Conservation (phyloP, 805 yeast genomes). For the Metschnikowia proteae region DNA sequence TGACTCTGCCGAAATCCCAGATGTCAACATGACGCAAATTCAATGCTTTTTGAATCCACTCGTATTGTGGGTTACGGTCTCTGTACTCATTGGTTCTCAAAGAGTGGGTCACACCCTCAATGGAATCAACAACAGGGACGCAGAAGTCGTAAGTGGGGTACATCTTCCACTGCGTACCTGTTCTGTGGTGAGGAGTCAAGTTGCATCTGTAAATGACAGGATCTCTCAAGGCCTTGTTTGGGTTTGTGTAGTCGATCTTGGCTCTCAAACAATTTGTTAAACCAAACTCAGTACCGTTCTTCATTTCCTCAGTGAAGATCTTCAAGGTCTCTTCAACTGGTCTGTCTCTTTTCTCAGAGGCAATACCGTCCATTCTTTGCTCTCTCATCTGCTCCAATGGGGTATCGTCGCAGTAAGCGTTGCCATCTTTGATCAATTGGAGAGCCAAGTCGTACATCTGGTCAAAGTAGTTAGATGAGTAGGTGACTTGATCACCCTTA, state of each 20-base stretch:
- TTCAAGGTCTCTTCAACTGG: constrained; percentile 86
- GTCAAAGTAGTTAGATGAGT: constrained; percentile 91
- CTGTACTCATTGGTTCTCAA: constrained; percentile 97
- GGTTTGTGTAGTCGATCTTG: constrained; percentile 85
- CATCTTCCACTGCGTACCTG: constrained; percentile 89
- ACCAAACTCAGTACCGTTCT: constrained; percentile 89
- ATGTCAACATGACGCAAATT: constrained; percentile 86
- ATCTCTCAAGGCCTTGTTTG: constrained; percentile 94
- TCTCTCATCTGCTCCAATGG: constrained; percentile 94
- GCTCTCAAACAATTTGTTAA: constrained; percentile 93
- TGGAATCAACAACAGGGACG: constrained; percentile 91
- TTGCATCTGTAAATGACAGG: constrained; percentile 98
- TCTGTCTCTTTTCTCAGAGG: constrained; percentile 89
- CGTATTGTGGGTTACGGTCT: constrained; percentile 97
- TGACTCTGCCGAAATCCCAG: constrained; percentile 98
- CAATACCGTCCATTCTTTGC: constrained; percentile 96
- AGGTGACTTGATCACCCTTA: constrained; percentile 84
- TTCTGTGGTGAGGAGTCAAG: constrained; percentile 96
- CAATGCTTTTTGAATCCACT: constrained; percentile 86
- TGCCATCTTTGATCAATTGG: constrained; percentile 87
- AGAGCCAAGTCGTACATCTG: constrained; percentile 85
- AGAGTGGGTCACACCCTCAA: constrained; percentile 98
- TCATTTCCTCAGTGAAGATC: constrained; percentile 88
- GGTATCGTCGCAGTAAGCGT: constrained; percentile 97
- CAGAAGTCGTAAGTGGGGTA: constrained; percentile 99